Conservation (phyloP, 1,284 basidiomycete genomes). For the Fomitopsis palustris region DNA sequence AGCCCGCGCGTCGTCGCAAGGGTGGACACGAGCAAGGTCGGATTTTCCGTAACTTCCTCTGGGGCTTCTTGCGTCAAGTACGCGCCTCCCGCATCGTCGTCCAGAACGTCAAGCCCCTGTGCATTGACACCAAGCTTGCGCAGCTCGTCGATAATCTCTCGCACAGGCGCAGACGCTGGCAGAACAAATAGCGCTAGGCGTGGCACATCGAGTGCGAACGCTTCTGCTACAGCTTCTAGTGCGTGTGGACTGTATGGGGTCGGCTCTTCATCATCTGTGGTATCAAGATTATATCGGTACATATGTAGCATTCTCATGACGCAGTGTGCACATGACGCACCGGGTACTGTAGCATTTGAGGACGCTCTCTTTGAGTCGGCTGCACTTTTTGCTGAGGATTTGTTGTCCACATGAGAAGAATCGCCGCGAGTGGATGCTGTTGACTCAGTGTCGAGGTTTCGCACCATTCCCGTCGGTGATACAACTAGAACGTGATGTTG, state of each 20-base stretch:
- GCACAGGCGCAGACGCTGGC: constrained; percentile 54
- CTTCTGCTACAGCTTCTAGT: constrained; percentile 65
- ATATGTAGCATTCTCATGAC: neutral
- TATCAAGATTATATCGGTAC: neutral
- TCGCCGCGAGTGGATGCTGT: constrained; percentile 9
- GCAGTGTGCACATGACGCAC: neutral
- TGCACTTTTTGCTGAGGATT: neutral
- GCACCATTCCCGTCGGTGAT: constrained; percentile 43
- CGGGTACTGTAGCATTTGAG: neutral
- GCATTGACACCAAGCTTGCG: constrained; percentile 66
- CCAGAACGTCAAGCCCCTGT: constrained; percentile 50
- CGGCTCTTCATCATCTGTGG: constrained; percentile 43
- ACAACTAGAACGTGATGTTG: constrained; percentile 63
- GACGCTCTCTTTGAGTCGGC: neutral
- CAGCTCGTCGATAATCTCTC: constrained; percentile 60
- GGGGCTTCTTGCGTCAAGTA: constrained; percentile 35
- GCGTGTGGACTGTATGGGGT: constrained; percentile 51
- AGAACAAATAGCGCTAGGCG: constrained; percentile 62
- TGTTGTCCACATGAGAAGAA: neutral
- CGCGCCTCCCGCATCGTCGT: constrained; percentile 37
- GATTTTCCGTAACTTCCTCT: constrained; percentile 39
- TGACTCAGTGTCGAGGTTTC: constrained; percentile 39
- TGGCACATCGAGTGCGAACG: constrained; percentile 71
- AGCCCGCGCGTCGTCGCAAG: constrained; percentile 66
- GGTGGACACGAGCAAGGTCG: constrained; percentile 65